Evolutionary conservation across 2,329 filamentous ascomycete species (phyloP).

Genomic region (Colletotrichum cuscutae): DNA sequence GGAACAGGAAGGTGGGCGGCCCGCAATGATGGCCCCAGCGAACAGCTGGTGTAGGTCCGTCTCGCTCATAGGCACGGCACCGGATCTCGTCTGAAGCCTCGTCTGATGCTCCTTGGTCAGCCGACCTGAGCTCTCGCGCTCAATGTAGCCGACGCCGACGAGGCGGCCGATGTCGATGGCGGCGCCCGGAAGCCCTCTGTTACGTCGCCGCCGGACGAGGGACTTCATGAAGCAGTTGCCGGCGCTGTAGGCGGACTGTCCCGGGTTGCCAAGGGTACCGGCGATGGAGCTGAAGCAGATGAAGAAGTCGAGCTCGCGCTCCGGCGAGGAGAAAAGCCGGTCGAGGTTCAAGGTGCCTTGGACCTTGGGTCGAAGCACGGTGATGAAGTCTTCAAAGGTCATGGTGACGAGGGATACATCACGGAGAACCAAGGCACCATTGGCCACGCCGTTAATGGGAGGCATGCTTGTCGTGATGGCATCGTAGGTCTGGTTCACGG

Average conservation of each 20-base stretch:
- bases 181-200: slow-evolving; percentile 48
- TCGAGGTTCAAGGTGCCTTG: slow-evolving; percentile 44
- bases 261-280: slow-evolving; percentile 41
- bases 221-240: slow-evolving; percentile 54
- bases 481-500: too few relatives aligned
- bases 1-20: too few relatives aligned
- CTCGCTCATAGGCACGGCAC: slow-evolving; percentile 33
- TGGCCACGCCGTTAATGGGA: slow-evolving; percentile 51
- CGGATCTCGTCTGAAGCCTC: slow-evolving; percentile 2
- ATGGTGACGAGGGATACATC: slow-evolving; percentile 47
- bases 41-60: slow-evolving; percentile 52
- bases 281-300: slow-evolving; percentile 45
- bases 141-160: slow-evolving; percentile 53
- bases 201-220: slow-evolving; percentile 47
- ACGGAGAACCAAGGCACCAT: slow-evolving; percentile 56
- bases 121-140: slow-evolving; percentile 5
- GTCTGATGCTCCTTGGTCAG: neutral
- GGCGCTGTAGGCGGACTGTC: slow-evolving; percentile 56
- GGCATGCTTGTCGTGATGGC: slow-evolving; percentile 36
- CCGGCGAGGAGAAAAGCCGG: slow-evolving; percentile 39
- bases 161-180: slow-evolving; percentile 50
- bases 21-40: slow-evolving; percentile 50
- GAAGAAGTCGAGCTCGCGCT: slow-evolving; percentile 47
- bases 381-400: slow-evolving; percentile 38
- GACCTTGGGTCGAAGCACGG: slow-evolving; percentile 47